Evolutionary conservation across 2,329 filamentous ascomycete species (phyloP).

Genomic region (Didymella pomorum): DNA sequence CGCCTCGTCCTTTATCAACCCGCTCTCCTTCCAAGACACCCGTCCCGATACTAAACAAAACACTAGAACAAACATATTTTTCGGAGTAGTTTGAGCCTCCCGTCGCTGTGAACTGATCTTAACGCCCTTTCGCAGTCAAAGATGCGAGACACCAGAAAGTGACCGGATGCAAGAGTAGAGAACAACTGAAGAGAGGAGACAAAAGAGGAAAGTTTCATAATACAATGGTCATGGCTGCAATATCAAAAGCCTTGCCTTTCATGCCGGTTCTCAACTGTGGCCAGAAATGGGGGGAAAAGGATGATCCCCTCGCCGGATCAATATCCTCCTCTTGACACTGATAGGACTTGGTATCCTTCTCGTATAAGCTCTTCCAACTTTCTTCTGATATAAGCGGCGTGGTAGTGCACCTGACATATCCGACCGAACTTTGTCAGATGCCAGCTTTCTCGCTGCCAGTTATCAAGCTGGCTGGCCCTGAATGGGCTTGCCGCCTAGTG

Average conservation of each 20-base stretch:
- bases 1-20: background rate
- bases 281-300: conserved; percentile 29
- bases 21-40: conserved; percentile 8
- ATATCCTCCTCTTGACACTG: conserved; percentile 22
- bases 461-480: background rate
- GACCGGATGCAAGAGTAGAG: conserved; percentile 42
- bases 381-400: conserved; percentile 5
- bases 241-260: conserved; percentile 38
- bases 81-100: conserved; percentile 28
- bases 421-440: background rate
- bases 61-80: conserved; percentile 14
- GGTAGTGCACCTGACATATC: background rate
- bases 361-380: conserved; percentile 14
- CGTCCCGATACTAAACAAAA: conserved; percentile 17
- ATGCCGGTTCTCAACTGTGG: conserved; percentile 33
- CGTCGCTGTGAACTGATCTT: conserved; percentile 30
- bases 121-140: conserved; percentile 33
- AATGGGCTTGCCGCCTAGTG: conserved; percentile 34
- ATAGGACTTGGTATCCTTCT: conserved; percentile 39
- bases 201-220: conserved; percentile 42
- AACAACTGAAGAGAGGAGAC: background rate
- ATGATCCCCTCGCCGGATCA: conserved; percentile 36
- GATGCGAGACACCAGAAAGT: conserved; percentile 35
- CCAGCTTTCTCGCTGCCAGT: conserved; percentile 11
- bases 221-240: conserved; percentile 41